Evolutionary conservation across 2,329 filamentous ascomycete genomes (phyloP).

Genomic region (Fusarium nygamai): DNA sequence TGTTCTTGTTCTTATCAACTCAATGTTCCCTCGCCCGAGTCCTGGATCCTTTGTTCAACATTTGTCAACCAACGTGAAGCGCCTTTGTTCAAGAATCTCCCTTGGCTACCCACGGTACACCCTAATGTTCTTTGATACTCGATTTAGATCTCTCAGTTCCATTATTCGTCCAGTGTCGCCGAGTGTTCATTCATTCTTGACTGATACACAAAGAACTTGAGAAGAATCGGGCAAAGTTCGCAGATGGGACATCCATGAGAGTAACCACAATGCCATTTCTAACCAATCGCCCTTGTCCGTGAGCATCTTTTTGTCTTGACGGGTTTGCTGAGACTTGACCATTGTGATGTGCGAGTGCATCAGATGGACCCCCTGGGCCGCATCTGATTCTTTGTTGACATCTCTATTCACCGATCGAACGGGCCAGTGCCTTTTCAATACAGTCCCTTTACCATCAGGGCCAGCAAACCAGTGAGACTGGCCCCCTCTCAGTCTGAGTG

Average conservation of each 20-base stretch:
- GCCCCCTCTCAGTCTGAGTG: background rate
- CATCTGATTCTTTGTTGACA: conserved; percentile 12
- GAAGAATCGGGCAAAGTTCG: background rate
- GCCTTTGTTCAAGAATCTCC: conserved; percentile 13
- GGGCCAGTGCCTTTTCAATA: background rate
- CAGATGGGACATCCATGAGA: background rate
- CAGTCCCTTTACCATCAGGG: background rate
- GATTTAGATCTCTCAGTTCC: conserved; percentile 9
- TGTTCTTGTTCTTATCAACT: conserved; percentile 11
- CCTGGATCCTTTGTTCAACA: conserved; percentile 13
- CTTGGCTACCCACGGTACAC: background rate
- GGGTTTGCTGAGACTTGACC: background rate
- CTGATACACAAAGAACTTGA: conserved; percentile 16
- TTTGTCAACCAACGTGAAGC: background rate
- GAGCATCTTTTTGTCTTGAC: background rate
- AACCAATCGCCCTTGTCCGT: background rate
- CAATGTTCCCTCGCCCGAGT: background rate
- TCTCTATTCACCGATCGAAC: background rate
- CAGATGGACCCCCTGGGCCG: background rate
- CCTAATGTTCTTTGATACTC: background rate
- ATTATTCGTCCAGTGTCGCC: background rate
- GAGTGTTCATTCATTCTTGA: background rate
- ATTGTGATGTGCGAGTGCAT: background rate
- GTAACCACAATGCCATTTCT: background rate
- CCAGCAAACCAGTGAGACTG: background rate